Percentiles rank a stretch among this genome's conserved stretches.
These are phyloP conservation scores for Russula virescens DNA, from an alignment of 768 basidiomycete species.

Conservation along the genomic window DNA sequence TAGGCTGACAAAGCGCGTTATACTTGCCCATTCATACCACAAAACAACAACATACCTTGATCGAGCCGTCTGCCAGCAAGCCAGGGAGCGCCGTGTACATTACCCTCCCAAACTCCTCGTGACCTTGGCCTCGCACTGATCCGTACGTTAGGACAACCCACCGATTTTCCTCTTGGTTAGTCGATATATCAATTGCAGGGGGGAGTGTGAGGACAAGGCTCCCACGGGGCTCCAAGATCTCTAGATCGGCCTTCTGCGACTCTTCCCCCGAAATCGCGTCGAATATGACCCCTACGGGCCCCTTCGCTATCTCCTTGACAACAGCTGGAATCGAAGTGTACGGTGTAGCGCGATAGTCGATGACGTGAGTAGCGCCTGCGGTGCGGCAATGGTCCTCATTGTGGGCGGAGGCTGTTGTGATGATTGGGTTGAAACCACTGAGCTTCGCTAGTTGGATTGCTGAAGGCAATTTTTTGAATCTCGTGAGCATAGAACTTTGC, in stretches of 20 bases:
- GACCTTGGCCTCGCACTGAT: not conserved
- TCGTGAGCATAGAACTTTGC: too few relatives aligned
- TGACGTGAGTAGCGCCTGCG: too few relatives aligned
- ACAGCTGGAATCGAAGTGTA: too few relatives aligned
- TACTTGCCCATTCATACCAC: not conserved
- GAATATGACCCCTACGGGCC: too few relatives aligned
- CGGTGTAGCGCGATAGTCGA: too few relatives aligned
- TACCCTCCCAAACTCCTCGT: slow-evolving; percentile 9
- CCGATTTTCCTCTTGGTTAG: not conserved
- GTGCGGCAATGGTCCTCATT: slow-evolving; percentile 16
- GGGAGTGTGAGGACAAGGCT: slow-evolving; percentile 10
- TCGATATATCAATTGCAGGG: not conserved
- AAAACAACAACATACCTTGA: slow-evolving; percentile 15
- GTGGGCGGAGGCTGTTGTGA: slow-evolving; percentile 20
- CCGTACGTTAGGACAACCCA: too few relatives aligned
- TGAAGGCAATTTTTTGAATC: not conserved
- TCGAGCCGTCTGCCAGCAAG: too few relatives aligned
- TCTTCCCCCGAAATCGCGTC: slow-evolving; percentile 18
- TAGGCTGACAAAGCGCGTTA: slow-evolving; percentile 22
- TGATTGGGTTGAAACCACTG: slow-evolving; percentile 25
- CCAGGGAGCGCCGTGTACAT: slow-evolving; percentile 7
- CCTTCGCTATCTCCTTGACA: too few relatives aligned
- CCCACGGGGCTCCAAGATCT: slow-evolving; percentile 20
- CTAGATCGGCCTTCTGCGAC: slow-evolving; percentile 19
- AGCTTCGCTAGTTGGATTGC: slow-evolving; percentile 22